Conservation (phyloP, 371 early-diverging fungal genomes). For the Coemansia sp. region DNA sequence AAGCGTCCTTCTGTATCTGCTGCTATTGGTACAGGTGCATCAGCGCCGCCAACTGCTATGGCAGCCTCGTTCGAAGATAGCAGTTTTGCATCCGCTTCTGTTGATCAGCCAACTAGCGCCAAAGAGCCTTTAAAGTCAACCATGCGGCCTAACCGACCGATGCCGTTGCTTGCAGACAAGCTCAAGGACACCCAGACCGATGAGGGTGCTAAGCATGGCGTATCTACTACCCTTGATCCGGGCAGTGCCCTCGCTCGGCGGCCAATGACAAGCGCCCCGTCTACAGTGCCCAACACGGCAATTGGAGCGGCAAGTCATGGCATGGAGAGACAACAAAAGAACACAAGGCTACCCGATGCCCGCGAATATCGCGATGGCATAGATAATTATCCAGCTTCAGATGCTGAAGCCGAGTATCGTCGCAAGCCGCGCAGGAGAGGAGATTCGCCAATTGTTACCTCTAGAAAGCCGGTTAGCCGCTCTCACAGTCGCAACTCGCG, state of each 20-base stretch:
- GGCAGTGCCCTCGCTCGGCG: neutral
- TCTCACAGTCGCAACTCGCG: slow-evolving; percentile 6
- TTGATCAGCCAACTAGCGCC: neutral
- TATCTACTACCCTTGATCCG: neutral
- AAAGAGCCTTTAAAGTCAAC: neutral
- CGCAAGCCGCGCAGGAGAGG: neutral
- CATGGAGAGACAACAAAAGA: neutral
- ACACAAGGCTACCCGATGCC: neutral
- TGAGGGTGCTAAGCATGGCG: neutral
- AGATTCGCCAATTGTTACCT: neutral
- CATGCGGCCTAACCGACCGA: neutral
- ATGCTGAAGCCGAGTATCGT: slow-evolving; percentile 19
- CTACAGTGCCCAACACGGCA: slow-evolving; percentile 3
- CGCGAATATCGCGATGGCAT: neutral
- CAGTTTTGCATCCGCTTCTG: neutral
- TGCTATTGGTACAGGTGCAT: neutral
- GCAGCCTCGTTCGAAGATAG: neutral
- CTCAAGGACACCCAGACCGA: neutral
- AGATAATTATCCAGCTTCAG: slow-evolving; percentile 10
- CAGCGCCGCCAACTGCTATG: slow-evolving; percentile 3
- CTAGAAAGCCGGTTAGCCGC: neutral
- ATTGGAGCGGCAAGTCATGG: neutral
- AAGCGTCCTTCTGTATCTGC: slow-evolving; percentile 3
- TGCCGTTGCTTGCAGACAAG: neutral
- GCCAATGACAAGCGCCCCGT: slow-evolving; percentile 6